Evolutionary conservation across 345 rosid species (phyloP), one percentile per base, ranked within the genome.

Genomic region (Linum tenue): DNA sequence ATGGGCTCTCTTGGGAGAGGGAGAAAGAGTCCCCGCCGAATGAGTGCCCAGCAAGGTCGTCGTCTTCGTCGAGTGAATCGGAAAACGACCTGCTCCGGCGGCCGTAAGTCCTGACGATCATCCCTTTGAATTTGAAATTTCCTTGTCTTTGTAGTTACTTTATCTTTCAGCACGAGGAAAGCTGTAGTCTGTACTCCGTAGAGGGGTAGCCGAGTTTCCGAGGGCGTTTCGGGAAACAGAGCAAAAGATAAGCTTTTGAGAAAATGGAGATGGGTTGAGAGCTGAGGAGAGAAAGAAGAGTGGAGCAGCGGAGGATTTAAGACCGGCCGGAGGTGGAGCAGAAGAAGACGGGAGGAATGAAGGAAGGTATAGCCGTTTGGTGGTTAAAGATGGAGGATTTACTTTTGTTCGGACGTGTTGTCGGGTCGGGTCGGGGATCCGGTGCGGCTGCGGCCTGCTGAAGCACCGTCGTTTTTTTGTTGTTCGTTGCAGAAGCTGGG

Each of bases 41-140:
- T 7, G 77, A 66, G 59, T 75, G 73, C 69, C 81, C 84, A 17
- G 80, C 67, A 31, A 70, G 31, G 53, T 55, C 5, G 58, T 35
- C 79, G 72, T 61, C 68, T 65, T 75, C 90, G 86, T 77, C 68
- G 1, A 60, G 15, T 12, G 84, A 69, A 66, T 75, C 94, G 60
- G 92, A 79, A 36, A 67, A 67, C 37, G 81, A 74, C 66, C 86
- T 75, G 70, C 69, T 86, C 63, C 99, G 96, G 67, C 97, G 95
- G 67, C 97, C 97, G 87, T 90, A 94, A 0, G 95, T 88, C 70
- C 99, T 79, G 64, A 84, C 96, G 63, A 88, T 86, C 99, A 90
- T 90, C 62, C 71, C 69, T 73, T 56, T 22, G 31, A 22, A 22
- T 22, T 65, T 56, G 31, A 51, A 51, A 48, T 66, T 16, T 39